Conservation (phyloP, 148 eudicot species). For the Cornus florida region DNA sequence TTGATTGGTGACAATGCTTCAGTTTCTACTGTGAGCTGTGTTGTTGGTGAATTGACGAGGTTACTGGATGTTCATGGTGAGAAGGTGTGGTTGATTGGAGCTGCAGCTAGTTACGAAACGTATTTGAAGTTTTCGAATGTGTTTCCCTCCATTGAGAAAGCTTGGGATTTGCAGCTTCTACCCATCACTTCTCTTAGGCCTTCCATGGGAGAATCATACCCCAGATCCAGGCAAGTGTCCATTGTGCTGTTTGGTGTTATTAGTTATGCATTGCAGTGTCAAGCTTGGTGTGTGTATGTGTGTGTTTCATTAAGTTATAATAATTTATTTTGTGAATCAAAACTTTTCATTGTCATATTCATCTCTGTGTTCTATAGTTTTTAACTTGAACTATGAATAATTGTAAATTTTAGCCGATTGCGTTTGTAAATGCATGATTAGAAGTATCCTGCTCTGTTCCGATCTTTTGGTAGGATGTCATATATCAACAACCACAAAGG, state of each 20-base stretch:
- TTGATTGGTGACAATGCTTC: constrained; percentile 38
- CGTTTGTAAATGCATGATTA: neutral
- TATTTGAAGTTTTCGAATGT: constrained; percentile 55
- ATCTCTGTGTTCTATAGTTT: neutral
- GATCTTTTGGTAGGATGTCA: neutral
- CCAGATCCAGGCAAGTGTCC: constrained; percentile 55
- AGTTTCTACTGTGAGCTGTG: constrained; percentile 33
- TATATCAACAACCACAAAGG: neutral
- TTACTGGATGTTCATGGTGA: constrained; percentile 40
- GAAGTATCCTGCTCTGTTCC: neutral
- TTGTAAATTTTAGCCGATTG: neutral
- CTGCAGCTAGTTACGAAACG: constrained; percentile 54
- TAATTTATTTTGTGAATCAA: neutral
- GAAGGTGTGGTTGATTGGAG: constrained; percentile 69
- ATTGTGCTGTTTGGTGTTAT: no score
- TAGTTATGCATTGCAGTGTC: neutral
- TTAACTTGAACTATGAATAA: neutral
- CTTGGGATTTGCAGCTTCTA: constrained; percentile 71
- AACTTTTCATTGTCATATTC: neutral
- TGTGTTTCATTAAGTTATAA: neutral
- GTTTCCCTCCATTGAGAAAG: constrained; percentile 62
- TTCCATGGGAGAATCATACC: constrained; percentile 37
- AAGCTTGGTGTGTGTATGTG: neutral
- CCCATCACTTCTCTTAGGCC: constrained; percentile 59
- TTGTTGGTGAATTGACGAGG: constrained; percentile 46